phyloP scores from a whole-genome alignment of 371 early-diverging fungal genomes.

The Circinella minor region DNA sequence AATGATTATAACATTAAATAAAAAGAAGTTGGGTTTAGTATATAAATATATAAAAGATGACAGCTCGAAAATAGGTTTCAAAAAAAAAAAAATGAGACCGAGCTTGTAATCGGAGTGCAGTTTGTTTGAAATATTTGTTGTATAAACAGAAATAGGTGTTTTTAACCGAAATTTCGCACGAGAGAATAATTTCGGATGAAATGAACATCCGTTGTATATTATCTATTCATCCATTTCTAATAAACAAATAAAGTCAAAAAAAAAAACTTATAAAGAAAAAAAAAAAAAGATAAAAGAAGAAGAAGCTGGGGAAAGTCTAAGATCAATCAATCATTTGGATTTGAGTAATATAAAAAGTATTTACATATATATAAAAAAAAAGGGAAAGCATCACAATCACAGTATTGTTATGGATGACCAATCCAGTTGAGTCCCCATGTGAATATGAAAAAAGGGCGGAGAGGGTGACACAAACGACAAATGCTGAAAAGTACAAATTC shows the following conservation, averaged over 20 bases:
- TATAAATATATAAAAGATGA: too few species aligned
- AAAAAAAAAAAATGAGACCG: too few species aligned
- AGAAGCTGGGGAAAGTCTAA: too few species aligned
- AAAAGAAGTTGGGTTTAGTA: too few species aligned
- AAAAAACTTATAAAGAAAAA: not conserved
- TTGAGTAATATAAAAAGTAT: too few species aligned
- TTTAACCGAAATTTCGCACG: constrained; percentile 3
- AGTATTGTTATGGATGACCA: not conserved
- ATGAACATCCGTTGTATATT: not conserved
- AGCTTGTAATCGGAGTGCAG: not conserved
- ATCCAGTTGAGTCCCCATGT: constrained; percentile 5
- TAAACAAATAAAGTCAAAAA: not conserved
- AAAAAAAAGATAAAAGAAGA: not conserved
- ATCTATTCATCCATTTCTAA: not conserved
- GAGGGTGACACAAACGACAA: constrained; percentile 6
- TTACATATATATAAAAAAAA: too few species aligned
- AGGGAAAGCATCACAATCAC: too few species aligned
- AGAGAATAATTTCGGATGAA: not conserved
- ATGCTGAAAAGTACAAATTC: constrained; percentile 8
- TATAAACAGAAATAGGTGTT: not conserved
- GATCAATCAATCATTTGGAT: too few species aligned
- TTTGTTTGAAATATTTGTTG: not conserved
- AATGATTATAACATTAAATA: too few species aligned
- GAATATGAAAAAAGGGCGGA: not conserved
- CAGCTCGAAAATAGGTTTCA: too few species aligned